Base-by-base conservation (phyloP, 2,329 filamentous ascomycete genomes). In the Rasamsonia emersonii region DNA sequence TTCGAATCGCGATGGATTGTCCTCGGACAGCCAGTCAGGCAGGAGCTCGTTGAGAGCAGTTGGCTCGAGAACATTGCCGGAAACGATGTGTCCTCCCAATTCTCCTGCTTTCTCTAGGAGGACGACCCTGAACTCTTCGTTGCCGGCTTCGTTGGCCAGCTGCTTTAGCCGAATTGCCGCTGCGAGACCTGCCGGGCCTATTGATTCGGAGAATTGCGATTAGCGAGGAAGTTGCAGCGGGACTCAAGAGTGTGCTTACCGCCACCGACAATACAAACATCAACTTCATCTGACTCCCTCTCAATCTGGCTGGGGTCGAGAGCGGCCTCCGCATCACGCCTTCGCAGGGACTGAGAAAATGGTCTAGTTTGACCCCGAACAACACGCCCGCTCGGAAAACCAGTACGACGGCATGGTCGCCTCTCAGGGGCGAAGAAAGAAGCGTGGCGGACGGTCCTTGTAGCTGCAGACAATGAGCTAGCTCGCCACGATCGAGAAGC, bases 141-240 rank as follows among this genome's bases (percentile, higher is more conserved):
- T 93, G 41, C 91, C 89, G 19, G 84, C 85, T 53, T 88, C 86
- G 53, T 88, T 95, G 46, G 91, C 91, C 30, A 95, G 71, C 62
- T 98, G 89, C 70, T 96, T 96, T 34, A 98, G 67, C 44, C 84
- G 81, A 54, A 98, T 98, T 30, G 89, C 91, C 28, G 91, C 88
- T 46, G 84, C 82, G 44, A 98, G 73, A 38, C 91, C 91, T 32
- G 91, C 85, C 32, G 91, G 91, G n/a, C 91, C 75, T 75, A 48
- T 16, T 13, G 18, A 35, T 19, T 14, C 15, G 35, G 29, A 18
- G 39, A 30, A 30, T 37, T 34, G 7, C 4, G 28, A 29, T 40
- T 14, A 32, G 24, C 32, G 29, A 32, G 14, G 33, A 28, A 11
- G n/a, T n/a, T n/a, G n/a, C n/a, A n/a, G n/a, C n/a, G n/a, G n/a